Evolutionary conservation across 1,139 yeast genomes (phyloP).

Genomic region (Pichia sp.): DNA sequence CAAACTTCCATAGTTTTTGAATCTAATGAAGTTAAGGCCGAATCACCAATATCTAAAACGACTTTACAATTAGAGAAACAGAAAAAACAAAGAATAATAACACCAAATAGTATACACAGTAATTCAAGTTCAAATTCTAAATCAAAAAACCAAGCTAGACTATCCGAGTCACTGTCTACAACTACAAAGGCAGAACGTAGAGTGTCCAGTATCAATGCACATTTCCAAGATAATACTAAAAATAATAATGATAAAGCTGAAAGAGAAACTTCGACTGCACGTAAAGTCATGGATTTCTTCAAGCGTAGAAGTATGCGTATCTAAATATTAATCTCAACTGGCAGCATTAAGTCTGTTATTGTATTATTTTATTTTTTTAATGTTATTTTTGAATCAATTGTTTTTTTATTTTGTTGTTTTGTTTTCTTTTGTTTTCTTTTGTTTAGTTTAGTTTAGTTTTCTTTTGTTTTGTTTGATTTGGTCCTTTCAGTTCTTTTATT

Average conservation of each 20-base stretch:
- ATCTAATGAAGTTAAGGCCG: neutral
- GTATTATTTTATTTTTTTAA: no score
- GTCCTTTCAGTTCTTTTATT: neutral
- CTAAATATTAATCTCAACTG: no score
- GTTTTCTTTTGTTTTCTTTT: no score
- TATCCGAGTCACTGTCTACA: slow-evolving; percentile 35
- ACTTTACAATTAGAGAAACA: neutral
- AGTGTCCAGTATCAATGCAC: slow-evolving; percentile 9
- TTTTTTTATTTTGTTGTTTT: neutral
- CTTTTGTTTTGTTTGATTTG: no score
- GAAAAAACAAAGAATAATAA: slow-evolving; percentile 3
- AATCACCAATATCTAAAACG: neutral
- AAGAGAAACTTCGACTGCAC: slow-evolving; percentile 65
- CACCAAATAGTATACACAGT: slow-evolving; percentile 1
- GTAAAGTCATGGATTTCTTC: slow-evolving; percentile 74
- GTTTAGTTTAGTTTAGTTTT: no score
- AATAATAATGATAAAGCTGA: slow-evolving; percentile 12
- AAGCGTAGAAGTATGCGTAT: slow-evolving; percentile 61
- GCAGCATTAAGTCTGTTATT: no score
- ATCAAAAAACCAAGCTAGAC: slow-evolving; percentile 26
- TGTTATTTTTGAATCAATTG: neutral
- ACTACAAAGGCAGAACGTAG: slow-evolving; percentile 16
- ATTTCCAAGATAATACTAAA: slow-evolving; percentile 4
- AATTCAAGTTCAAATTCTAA: neutral
- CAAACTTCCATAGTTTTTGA: neutral